Evolutionary conservation across 208 protist genomes (phyloP).

Genomic region (Trypanosomatidae sp.): DNA sequence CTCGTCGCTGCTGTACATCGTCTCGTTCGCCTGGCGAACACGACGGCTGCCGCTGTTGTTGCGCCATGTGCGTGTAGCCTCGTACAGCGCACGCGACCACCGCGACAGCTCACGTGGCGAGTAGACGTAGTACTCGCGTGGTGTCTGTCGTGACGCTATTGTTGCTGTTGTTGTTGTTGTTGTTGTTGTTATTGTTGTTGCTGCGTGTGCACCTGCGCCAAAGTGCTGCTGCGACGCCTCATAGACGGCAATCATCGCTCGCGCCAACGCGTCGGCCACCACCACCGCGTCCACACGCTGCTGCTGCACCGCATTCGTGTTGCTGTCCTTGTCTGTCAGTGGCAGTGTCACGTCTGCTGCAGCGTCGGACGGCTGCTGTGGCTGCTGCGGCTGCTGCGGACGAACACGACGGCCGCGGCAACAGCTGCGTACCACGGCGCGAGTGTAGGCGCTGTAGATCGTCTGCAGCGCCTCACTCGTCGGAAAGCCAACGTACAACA

Average conservation of each 20-base stretch:
- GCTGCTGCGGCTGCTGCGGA: conserved; percentile 18
- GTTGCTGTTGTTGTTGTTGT: no score
- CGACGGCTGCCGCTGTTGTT: no score
- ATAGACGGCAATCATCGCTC: conserved; percentile 96
- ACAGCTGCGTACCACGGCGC: conserved; percentile 82
- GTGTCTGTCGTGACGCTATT: no score
- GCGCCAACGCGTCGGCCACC: conserved; percentile 58
- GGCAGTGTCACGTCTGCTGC: no score
- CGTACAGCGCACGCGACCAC: conserved; percentile 96
- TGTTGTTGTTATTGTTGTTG: no score
- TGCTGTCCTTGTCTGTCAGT: background rate
- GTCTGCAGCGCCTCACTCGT: conserved; percentile 90
- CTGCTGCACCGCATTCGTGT: background rate
- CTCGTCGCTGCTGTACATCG: conserved; percentile 2
- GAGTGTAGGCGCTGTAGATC: conserved; percentile 98
- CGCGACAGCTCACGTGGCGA: conserved; percentile 97
- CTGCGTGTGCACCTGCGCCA: no score
- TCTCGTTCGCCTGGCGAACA: background rate
- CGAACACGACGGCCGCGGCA: background rate
- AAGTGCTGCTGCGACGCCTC: conserved; percentile 87
- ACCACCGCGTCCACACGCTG: no score
- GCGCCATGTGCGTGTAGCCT: conserved; percentile 85
- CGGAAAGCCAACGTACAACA: conserved; percentile 98
- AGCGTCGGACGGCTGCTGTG: conserved; percentile 29
- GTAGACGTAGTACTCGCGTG: conserved; percentile 98